Evolutionary conservation across 805 yeast species (phyloP).

Genomic region (Jamesozyma lodderae): DNA sequence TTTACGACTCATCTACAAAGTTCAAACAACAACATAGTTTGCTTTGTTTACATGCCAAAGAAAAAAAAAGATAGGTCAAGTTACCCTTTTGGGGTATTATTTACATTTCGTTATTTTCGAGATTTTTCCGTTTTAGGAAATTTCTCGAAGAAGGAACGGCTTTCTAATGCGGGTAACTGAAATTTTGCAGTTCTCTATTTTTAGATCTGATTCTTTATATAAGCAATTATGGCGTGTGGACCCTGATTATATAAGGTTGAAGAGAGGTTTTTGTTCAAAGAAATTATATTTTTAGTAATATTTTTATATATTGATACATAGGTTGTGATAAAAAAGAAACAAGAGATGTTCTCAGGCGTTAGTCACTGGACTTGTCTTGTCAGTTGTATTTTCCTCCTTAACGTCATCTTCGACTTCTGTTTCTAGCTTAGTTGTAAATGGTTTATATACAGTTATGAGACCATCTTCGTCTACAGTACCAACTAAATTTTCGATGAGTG

Average conservation of each 20-base stretch:
- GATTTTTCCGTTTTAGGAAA: constrained; percentile 10
- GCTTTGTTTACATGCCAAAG: constrained; percentile 2
- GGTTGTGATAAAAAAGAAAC: no score
- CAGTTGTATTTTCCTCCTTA: neutral
- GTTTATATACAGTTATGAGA: constrained; percentile 24
- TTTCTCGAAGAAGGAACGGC: neutral
- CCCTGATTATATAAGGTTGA: no score
- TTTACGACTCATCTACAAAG: neutral
- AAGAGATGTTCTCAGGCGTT: no score
- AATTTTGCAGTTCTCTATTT: no score
- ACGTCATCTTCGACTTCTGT: constrained; percentile 6
- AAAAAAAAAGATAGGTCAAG: neutral
- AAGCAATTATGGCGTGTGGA: no score
- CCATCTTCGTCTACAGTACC: constrained; percentile 26
- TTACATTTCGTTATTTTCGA: constrained; percentile 3
- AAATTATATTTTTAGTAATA: no score
- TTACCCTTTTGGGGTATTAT: constrained; percentile 1
- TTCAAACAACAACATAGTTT: neutral
- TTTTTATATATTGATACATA: no score
- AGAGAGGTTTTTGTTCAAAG: no score
- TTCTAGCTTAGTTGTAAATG: constrained; percentile 18
- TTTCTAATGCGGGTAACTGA: neutral
- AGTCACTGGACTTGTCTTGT: no score
- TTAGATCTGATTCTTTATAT: no score
- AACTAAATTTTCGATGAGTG: constrained; percentile 19